Percentiles rank a stretch among this genome's conserved stretches.
Evolutionary conservation across 768 basidiomycete species (phyloP).

Genomic region (Mycena rosella): DNA sequence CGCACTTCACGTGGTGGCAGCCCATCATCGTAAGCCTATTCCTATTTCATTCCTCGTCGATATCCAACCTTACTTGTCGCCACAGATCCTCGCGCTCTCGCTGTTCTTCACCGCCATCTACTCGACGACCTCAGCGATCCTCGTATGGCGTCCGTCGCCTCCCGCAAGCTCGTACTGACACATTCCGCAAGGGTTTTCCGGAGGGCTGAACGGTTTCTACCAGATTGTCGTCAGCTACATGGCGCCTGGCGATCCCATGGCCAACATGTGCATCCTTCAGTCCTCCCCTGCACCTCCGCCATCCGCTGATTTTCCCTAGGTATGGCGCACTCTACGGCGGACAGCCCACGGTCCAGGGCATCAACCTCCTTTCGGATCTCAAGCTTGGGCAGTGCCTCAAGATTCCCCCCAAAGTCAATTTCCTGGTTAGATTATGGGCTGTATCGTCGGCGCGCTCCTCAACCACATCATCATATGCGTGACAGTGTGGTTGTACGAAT

Average conservation of each 20-base stretch:
- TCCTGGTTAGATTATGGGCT: conserved; percentile 57
- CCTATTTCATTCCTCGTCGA: conserved; percentile 23
- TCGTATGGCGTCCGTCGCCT: conserved; percentile 23
- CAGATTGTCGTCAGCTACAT: conserved; percentile 28
- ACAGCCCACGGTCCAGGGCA: conserved; percentile 52
- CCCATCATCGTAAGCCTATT: conserved; percentile 37
- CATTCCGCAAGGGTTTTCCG: conserved; percentile 18
- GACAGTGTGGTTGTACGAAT: too few relatives aligned
- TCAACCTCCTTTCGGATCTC: conserved; percentile 56
- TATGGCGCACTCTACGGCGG: conserved; percentile 43
- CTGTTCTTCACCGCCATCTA: conserved; percentile 36
- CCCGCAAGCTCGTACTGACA: conserved; percentile 24
- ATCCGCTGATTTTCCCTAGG: conserved; percentile 21
- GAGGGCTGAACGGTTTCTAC: conserved; percentile 28
- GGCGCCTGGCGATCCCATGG: conserved; percentile 46
- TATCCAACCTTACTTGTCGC: conserved; percentile 30
- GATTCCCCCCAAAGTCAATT: conserved; percentile 62
- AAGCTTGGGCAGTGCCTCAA: conserved; percentile 55
- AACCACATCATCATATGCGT: conserved; percentile 41
- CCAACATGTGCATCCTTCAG: conserved; percentile 47
- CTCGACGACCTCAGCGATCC: conserved; percentile 28
- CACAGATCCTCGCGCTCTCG: conserved; percentile 44
- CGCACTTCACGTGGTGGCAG: conserved; percentile 44
- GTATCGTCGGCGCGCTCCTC: conserved; percentile 51
- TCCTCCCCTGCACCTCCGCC: conserved; percentile 15